These are phyloP conservation scores for Suhomyces tanzawaensis DNA, from an alignment of 805 yeast genomes.

Conservation along the genomic window DNA sequence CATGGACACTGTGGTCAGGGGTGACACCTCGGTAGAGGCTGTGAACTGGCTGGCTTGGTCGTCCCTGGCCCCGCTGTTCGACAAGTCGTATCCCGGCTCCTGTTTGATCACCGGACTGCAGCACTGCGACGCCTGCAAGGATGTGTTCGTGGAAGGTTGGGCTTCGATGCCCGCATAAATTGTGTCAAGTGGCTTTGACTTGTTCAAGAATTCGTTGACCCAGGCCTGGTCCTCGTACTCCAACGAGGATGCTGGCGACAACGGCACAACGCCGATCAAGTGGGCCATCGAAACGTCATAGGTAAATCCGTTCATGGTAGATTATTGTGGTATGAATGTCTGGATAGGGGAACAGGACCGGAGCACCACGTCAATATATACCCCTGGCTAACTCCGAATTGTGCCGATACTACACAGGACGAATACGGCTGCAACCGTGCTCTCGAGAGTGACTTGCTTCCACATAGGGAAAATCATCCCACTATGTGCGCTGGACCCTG, in stretches of 20 bases:
- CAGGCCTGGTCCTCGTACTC: neutral
- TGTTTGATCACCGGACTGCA: neutral
- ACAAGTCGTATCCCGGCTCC: neutral
- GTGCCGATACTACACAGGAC: no score
- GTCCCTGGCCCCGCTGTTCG: neutral
- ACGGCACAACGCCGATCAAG: neutral
- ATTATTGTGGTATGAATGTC: no score
- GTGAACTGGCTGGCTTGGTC: neutral
- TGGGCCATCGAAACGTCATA: no score
- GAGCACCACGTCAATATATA: no score
- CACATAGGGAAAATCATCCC: neutral
- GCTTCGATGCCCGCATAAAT: neutral
- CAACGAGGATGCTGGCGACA: neutral
- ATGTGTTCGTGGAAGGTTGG: neutral
- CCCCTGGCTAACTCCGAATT: no score
- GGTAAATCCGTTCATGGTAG: no score
- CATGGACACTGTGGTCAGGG: neutral
- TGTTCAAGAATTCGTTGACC: neutral
- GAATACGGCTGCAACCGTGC: conserved; percentile 1
- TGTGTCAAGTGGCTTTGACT: neutral
- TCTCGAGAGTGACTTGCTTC: no score
- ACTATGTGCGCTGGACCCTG: no score
- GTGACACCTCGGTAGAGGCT: neutral
- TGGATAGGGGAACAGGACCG: no score
- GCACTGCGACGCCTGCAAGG: neutral